Evolutionary conservation across 2,329 filamentous ascomycete genomes (phyloP).

Genomic region (Didymella arachidicola): DNA sequence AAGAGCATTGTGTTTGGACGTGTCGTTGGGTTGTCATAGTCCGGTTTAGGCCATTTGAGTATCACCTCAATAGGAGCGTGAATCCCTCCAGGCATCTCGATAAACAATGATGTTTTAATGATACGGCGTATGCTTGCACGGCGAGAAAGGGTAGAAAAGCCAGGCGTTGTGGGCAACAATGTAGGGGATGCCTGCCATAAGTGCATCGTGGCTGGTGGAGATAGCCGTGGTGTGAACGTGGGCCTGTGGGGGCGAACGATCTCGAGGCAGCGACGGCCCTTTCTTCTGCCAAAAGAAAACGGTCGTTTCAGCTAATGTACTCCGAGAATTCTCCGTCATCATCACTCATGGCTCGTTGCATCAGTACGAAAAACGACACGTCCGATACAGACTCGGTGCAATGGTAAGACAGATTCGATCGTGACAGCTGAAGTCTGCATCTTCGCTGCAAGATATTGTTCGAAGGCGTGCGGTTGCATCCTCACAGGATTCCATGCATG

Average conservation of each 20-base stretch:
- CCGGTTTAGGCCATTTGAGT: slow-evolving; percentile 35
- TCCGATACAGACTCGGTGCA: slow-evolving; percentile 2
- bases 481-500: not conserved
- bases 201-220: slow-evolving; percentile 23
- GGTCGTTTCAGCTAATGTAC: slow-evolving; percentile 14
- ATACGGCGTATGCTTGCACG: not conserved
- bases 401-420: slow-evolving; percentile 2
- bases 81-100: slow-evolving; percentile 43
- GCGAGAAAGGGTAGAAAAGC: not conserved
- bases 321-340: not conserved
- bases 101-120: not conserved
- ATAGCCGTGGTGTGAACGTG: not conserved
- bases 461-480: not conserved
- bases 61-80: slow-evolving; percentile 38
- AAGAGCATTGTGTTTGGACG: slow-evolving; percentile 31
- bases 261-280: slow-evolving; percentile 1
- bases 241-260: slow-evolving; percentile 2
- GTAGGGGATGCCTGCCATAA: slow-evolving; percentile 33
- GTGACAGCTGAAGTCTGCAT: slow-evolving; percentile 6
- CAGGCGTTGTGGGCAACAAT: not conserved
- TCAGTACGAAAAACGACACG: too few relatives aligned
- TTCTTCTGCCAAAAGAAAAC: slow-evolving; percentile 19
- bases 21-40: slow-evolving; percentile 34
- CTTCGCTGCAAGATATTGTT: not conserved
- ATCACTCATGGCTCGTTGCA: not conserved